Evolutionary conservation across 257 asterid genomes (phyloP).

Genomic region (Solanum rostratum): DNA sequence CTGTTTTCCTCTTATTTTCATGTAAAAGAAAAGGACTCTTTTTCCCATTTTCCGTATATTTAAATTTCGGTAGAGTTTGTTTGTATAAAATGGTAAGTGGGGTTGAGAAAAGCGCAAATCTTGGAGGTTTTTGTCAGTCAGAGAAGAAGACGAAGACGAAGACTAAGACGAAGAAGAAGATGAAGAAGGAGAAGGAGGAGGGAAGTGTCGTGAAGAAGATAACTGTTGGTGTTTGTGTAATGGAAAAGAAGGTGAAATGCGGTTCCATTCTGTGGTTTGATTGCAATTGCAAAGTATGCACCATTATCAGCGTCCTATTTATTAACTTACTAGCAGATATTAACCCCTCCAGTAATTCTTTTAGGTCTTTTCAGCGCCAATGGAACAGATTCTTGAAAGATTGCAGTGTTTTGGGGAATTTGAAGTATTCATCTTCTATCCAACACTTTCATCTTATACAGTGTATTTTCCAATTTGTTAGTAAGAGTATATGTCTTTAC

Average conservation of each 20-base stretch:
- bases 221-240: slow-evolving; percentile 80
- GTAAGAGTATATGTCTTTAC: neutral
- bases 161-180: neutral
- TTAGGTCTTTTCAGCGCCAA: slow-evolving; percentile 73
- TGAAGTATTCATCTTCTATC: slow-evolving; percentile 30
- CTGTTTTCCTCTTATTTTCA: neutral
- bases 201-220: slow-evolving; percentile 33
- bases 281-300: slow-evolving; percentile 22
- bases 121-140: neutral
- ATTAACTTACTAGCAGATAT: neutral
- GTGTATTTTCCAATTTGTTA: neutral
- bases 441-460: neutral
- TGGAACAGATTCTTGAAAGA: slow-evolving; percentile 86
- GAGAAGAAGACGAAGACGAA: slow-evolving; percentile 3
- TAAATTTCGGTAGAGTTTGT: neutral
- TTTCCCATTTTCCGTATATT: neutral
- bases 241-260: slow-evolving; percentile 99
- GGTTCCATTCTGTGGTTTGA: slow-evolving; percentile 47
- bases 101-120: neutral
- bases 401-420: slow-evolving; percentile 85
- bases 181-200: slow-evolving; percentile 30
- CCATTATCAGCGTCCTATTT: neutral
- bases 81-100: neutral
- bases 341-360: neutral
- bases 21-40: neutral